Base-by-base conservation (phyloP, 2,329 filamentous ascomycete species). In the Cladosporium halotolerans region DNA sequence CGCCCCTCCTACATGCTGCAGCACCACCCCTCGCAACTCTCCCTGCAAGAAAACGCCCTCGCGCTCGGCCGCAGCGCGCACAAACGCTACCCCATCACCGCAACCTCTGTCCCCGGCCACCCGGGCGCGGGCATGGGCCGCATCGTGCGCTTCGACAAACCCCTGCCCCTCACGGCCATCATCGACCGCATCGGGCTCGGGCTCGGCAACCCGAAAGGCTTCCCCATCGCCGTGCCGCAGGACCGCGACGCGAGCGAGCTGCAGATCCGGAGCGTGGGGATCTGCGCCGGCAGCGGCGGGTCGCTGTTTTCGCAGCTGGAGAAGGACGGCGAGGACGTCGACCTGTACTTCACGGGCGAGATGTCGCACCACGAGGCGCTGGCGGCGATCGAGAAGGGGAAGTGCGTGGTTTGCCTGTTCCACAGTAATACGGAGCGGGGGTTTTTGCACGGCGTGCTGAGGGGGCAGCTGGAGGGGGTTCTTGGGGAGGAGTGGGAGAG, bases 341-440 rank as follows among this genome's bases (percentile, higher is more conserved):
- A 96, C 64, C 70, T 97, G 38, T 72, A 95, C 3, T 88, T 99
- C 62, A 97, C 89, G 0, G 93, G 93, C 1, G 93, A 99, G 73
- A 81, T 97, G 76, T 88, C 83, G 63, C 93, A 99, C 68, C 93
- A 99, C 68, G 89, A 93, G 58, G 90, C 92, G 3, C 79, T 99
- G 54, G 82, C 87, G 38, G 89, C 90, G 1, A 89, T 88, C 28
- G 91, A 96, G 74, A 81, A 84, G 55, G 91, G 91, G 1, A 85
- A 85, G 58, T 86, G 83, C 52, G 88, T 97, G 1, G 81, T 97
- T 48, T 86, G 85, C 39, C 78, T 95, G 45, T 95, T 96, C 63
- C 93, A 99, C 69, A 92, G 87, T 62, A 97, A 97, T 70, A 93
- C 88, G 0, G 93, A 99, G 75, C 77, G 93, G 34, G 85, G 83